Conservation (phyloP, 768 basidiomycete genomes). For the Trametes punicea region DNA sequence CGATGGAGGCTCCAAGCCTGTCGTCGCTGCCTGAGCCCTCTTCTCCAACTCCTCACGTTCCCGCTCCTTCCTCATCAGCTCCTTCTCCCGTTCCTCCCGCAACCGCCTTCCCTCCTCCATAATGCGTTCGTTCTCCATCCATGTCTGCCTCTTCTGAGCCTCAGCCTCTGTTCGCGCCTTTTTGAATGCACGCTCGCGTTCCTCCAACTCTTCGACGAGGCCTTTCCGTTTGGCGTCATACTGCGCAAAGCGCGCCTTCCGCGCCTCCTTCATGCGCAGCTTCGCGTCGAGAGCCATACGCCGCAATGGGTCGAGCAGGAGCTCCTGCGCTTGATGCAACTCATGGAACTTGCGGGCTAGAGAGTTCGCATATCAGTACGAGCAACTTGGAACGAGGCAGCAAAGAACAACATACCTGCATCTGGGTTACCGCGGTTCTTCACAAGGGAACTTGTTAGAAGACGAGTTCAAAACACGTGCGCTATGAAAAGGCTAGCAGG, state of each 20-base stretch:
- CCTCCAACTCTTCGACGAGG: conserved; percentile 76
- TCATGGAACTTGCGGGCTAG: conserved; percentile 82
- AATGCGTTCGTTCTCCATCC: conserved; percentile 65
- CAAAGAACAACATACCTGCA: conserved; percentile 48
- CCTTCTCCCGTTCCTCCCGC: conserved; percentile 64
- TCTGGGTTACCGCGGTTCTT: conserved; percentile 80
- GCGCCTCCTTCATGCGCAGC: conserved; percentile 65
- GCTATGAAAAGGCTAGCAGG: neutral
- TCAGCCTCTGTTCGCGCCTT: conserved; percentile 62
- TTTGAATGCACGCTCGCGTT: conserved; percentile 73
- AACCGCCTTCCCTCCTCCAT: conserved; percentile 70
- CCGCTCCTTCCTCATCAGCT: conserved; percentile 42
- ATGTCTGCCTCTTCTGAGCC: conserved; percentile 49
- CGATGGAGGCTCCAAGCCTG: conserved; percentile 50
- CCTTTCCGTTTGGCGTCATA: conserved; percentile 73
- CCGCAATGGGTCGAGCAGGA: conserved; percentile 76
- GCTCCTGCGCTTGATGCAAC: conserved; percentile 75
- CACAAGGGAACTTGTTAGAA: conserved; percentile 16
- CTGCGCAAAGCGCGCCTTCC: conserved; percentile 62
- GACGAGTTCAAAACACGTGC: conserved; percentile 13
- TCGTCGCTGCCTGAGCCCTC: conserved; percentile 36
- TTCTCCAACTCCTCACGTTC: conserved; percentile 35
- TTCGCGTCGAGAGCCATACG: conserved; percentile 79
- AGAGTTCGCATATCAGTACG: neutral
- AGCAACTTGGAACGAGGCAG: neutral